phyloP scores from a whole-genome alignment of 441 rosid species.

The Croton setiger region DNA sequence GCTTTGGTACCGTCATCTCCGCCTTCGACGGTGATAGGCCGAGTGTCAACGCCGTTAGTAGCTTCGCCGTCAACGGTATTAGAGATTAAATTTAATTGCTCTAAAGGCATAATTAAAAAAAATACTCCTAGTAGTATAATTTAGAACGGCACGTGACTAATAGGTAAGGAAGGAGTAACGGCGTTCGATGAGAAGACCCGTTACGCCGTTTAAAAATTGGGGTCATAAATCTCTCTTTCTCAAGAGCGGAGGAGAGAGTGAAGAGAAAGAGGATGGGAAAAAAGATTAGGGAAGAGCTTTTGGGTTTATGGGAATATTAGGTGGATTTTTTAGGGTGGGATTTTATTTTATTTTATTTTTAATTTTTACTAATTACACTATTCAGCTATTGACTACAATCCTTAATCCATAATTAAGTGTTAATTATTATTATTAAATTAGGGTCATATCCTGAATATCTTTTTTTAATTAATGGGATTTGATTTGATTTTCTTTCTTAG shows the following conservation, averaged over 20 bases:
- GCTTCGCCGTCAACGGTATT: conserved; percentile 41
- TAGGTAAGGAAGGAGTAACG: conserved; percentile 42
- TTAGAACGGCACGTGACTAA: conserved; percentile 35
- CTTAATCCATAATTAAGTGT: conserved; percentile 14
- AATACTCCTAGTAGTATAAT: neutral
- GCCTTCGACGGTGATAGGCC: conserved; percentile 31
- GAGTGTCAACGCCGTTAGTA: conserved; percentile 44
- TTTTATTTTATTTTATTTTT: neutral
- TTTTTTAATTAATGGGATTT: conserved; percentile 18
- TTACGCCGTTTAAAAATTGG: conserved; percentile 47
- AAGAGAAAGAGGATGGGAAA: conserved; percentile 9
- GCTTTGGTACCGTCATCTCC: conserved; percentile 65
- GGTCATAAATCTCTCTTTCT: neutral
- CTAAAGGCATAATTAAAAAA: conserved; percentile 41
- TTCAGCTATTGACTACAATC: conserved; percentile 22
- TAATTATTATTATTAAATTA: neutral
- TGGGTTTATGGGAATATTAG: neutral
- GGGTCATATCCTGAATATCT: neutral
- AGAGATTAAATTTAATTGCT: conserved; percentile 39
- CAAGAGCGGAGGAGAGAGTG: conserved; percentile 13
- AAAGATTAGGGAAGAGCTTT: neutral
- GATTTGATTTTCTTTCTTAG: neutral
- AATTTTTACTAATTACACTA: conserved; percentile 1
- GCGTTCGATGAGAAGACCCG: conserved; percentile 41
- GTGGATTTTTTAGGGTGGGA: neutral